Evolutionary conservation across 2,329 filamentous ascomycete species (phyloP), one percentile per base, ranked within the genome.

Genomic region (Colletotrichum magnum): DNA sequence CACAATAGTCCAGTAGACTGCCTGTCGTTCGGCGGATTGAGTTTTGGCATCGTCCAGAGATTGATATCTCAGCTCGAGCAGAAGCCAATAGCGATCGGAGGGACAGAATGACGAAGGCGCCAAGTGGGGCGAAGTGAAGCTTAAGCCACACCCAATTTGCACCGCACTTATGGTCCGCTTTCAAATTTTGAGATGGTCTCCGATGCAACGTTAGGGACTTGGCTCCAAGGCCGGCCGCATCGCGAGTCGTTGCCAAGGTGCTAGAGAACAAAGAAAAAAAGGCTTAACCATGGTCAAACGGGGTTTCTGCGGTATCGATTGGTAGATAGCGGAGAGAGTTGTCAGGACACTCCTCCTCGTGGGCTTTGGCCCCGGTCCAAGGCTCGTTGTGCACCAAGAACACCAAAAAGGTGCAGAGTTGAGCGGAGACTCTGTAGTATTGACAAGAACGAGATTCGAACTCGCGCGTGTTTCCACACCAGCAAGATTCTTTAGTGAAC

Each of bases 91-190:
- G 56, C 26, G 57, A 60, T 47, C 47, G 21, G n/a, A 60, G n/a
- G 15, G 24, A 21, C 45, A 51, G 32, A 60, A 26, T 47, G 57
- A 18, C 41, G 58, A 32, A 21, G 56, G 43, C 62, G 51, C 56
- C 12, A 53, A 54, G 63, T 69, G 67, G 67, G 67, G 57, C 56
- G 3, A 0, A 24, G 21, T 32, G 57, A 61, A 66, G 67, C 67
- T 69, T 48, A 53, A 69, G 67, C 62, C 62, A 69, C 63, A 69
- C 62, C 45, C 67, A 69, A 69, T 52, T 61, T 57, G 45, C 67
- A 69, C 67, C 21, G 51, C 57, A 69, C 18, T 15, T 9, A 16
- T 6, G 58, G 21, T 28, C 18, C 39, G 15, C 26, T n/a, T 48
- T 43, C 32, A 32, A 47, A 56, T 51, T 66, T 66, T 32, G 26